These are phyloP conservation scores for Micractinium sp. DNA, from an alignment of 139 green algal species.

Conservation along the genomic window DNA sequence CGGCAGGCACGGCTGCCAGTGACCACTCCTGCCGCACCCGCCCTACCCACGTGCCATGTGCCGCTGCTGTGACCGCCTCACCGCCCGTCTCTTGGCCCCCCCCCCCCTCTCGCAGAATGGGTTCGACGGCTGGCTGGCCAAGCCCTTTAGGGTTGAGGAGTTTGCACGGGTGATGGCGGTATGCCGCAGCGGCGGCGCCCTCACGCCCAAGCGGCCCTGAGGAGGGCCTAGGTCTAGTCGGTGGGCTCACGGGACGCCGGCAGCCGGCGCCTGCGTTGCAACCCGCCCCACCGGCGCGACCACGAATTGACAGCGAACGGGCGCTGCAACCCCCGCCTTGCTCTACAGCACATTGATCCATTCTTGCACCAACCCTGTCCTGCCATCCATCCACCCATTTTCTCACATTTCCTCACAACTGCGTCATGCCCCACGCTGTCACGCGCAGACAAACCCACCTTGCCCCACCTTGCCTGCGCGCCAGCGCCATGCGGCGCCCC, in stretches of 20 bases:
- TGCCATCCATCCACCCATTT: neutral
- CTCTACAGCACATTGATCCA: neutral
- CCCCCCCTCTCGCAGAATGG: slow-evolving; percentile 41
- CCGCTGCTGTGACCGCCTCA: neutral
- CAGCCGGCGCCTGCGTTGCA: too few species aligned
- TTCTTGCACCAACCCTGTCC: neutral
- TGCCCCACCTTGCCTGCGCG: too few species aligned
- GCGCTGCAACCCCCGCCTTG: neutral
- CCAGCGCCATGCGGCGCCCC: too few species aligned
- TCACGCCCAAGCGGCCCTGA: neutral
- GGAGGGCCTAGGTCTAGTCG: too few species aligned
- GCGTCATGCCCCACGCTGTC: too few species aligned
- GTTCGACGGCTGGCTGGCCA: slow-evolving; percentile 83
- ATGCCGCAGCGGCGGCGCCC: slow-evolving; percentile 10
- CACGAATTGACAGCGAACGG: neutral
- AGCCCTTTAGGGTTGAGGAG: slow-evolving; percentile 84
- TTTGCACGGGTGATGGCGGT: slow-evolving; percentile 60
- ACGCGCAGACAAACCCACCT: too few species aligned
- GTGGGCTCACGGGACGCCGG: too few species aligned
- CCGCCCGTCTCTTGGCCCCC: neutral
- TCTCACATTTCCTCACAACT: neutral
- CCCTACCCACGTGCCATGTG: neutral
- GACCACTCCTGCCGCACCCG: neutral
- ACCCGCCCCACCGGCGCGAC: too few species aligned
- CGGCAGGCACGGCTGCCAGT: neutral